phyloP scores from a whole-genome alignment of 345 rosid genomes.

The Sisymbrium altissimum region DNA sequence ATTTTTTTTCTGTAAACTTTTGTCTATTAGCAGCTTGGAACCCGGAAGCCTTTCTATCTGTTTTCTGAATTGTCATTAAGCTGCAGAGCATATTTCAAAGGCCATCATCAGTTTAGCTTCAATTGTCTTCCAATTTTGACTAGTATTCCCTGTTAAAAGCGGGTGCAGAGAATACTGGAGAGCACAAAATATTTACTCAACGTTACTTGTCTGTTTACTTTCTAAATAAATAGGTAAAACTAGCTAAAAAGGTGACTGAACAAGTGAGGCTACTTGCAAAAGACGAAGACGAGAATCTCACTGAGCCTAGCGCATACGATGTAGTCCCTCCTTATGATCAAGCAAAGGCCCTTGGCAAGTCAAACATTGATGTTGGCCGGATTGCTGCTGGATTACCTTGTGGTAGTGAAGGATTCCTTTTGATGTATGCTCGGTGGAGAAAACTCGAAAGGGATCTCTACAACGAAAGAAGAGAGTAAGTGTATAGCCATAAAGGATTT shows the following conservation, averaged over 20 bases:
- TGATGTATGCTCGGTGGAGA: conserved; percentile 99
- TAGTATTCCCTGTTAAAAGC: background rate
- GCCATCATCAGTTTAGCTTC: background rate
- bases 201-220: conserved; percentile 16
- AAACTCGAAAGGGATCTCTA: conserved; percentile 97
- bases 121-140: background rate
- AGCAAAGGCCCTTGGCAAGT: conserved; percentile 99
- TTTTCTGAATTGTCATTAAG: background rate
- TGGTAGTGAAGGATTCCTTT: conserved; percentile 96
- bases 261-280: conserved; percentile 87
- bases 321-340: conserved; percentile 89
- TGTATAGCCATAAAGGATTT: conserved; percentile 15
- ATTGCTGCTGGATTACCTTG: conserved; percentile 99
- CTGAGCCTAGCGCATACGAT: conserved; percentile 64
- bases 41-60: background rate
- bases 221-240: conserved; percentile 47
- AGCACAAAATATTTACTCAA: background rate
- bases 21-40: conserved; percentile 10
- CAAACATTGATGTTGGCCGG: conserved; percentile 90
- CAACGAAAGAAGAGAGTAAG: conserved; percentile 94
- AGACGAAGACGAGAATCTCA: conserved; percentile 82
- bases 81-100: background rate
- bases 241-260: conserved; percentile 91
- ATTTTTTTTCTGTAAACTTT: background rate
- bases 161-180: background rate